Evolutionary conservation across 2,329 filamentous ascomycete species (phyloP), one percentile per base, ranked within the genome.

Genomic region (Proliferodiscus dingleyae): DNA sequence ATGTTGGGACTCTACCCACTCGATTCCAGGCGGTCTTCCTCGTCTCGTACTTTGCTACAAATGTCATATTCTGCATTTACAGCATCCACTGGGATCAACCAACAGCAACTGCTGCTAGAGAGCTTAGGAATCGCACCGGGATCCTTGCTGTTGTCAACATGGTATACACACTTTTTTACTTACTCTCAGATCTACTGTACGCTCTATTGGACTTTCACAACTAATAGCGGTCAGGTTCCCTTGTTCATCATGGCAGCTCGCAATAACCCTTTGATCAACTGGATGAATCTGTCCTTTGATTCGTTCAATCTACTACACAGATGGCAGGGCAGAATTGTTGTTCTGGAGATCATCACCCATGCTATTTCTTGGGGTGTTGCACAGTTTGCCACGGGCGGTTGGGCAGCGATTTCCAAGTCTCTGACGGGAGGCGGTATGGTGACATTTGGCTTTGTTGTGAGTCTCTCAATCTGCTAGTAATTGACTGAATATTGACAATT

Each of bases 241-340:
- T 70, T 90, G 3, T 85, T 89, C 66, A 65, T 89, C 40, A 72
- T 89, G 63, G 83, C 85, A 37, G 81, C 83, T 33, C 76, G 86
- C 57, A 90, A 89, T 69, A 90, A 90, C 67, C 85, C 85, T 18
- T 71, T 91, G 53, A 88, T 90, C 61, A 72, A 72, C 50, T 70
- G 85, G 54, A 73, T 87, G 43, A 80, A 81, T 50, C 81, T 90
- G 53, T 87, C 83, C 3, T 91, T 89, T 64, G 86, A 91, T 64
- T 88, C 84, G 1, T 89, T 87, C 73, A 91, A 90, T 68, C 68
- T 91, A 50, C 72, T 90, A 47, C 86, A 91, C 66, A 78, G 87
- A 51, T 90, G 86, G 86, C 77, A 89, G 52, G 86, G 86, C 56
- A 80, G 86, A 30, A 87, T 89, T 49, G 83, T 86, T 21, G 74